Conservation (phyloP, 495 filamentous ascomycete genomes). For the Penicillium bovifimosum region DNA sequence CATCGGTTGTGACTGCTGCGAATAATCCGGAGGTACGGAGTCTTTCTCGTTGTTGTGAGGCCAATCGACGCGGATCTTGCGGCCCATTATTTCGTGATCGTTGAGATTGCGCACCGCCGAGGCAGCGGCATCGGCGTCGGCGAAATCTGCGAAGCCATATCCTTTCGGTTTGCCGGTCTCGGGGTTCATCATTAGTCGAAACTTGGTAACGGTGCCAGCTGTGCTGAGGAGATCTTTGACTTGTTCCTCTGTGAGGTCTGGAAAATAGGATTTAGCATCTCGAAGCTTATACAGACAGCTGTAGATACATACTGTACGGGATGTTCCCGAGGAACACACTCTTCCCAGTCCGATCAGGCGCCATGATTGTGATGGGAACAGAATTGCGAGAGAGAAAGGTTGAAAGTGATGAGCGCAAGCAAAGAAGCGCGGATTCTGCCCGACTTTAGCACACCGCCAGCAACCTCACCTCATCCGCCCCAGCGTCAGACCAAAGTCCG, state of each 20-base stretch:
- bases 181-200: conserved; percentile 90
- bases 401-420: conserved; percentile 8
- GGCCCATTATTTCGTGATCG: conserved; percentile 91
- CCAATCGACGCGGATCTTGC: conserved; percentile 91
- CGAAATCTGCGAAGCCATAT: conserved; percentile 93
- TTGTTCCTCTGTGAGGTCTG: conserved; percentile 89
- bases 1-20: conserved; percentile 27
- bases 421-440: conserved; percentile 22
- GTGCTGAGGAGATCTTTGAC: conserved; percentile 85
- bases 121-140: conserved; percentile 83
- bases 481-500: conserved; percentile 11
- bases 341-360: conserved; percentile 52
- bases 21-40: conserved; percentile 54
- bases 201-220: conserved; percentile 84
- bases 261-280: conserved; percentile 14
- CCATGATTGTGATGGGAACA: conserved; percentile 36
- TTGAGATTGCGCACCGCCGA: conserved; percentile 95
- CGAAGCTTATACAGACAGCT: conserved; percentile 1
- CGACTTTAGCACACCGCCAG: conserved; percentile 22
- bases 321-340: conserved; percentile 85
- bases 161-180: conserved; percentile 94
- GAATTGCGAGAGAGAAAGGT: conserved; percentile 1
- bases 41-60: conserved; percentile 83
- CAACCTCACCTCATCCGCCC: conserved; percentile 21
- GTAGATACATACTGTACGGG: conserved; percentile 48